Percentiles rank a stretch among this genome's conserved stretches.
phyloP scores from a whole-genome alignment of 83 land plant species.

The Thuja plicata region DNA sequence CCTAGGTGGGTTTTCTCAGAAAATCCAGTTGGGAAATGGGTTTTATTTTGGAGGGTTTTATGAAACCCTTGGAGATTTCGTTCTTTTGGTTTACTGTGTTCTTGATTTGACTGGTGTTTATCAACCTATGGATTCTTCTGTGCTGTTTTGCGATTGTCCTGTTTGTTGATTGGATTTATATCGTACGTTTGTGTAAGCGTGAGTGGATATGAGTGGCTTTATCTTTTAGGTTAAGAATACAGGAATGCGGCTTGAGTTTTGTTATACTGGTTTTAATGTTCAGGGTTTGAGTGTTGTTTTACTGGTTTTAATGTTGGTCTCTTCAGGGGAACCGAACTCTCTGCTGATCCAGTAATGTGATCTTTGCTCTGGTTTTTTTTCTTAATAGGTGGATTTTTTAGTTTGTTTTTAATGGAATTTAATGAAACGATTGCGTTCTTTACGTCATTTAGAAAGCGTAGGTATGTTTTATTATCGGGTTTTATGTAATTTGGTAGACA shows the following conservation, averaged over 20 bases:
- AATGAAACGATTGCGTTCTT: not conserved
- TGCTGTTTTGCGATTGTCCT: not conserved
- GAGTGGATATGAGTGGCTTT: not conserved
- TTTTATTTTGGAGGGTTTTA: not conserved
- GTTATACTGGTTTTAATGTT: not conserved
- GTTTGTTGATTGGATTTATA: not conserved
- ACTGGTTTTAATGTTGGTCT: not conserved
- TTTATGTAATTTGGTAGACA: not conserved
- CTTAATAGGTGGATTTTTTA: not conserved
- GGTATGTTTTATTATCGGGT: not conserved
- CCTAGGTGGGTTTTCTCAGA: not conserved
- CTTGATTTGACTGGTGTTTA: not conserved
- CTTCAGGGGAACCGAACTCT: not conserved
- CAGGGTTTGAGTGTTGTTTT: not conserved
- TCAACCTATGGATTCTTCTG: not conserved
- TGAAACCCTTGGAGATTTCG: not conserved
- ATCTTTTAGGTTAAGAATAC: no score
- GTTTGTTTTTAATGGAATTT: not conserved
- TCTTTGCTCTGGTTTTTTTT: not conserved
- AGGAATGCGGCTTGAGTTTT: not conserved
- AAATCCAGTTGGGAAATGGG: not conserved
- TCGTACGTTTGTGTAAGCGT: not conserved
- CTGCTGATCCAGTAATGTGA: not conserved
- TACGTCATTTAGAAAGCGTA: no score
- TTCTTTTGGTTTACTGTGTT: not conserved